Evolutionary conservation across 306 rosid genomes (phyloP).

Genomic region (Astragalus glycyphyllos): DNA sequence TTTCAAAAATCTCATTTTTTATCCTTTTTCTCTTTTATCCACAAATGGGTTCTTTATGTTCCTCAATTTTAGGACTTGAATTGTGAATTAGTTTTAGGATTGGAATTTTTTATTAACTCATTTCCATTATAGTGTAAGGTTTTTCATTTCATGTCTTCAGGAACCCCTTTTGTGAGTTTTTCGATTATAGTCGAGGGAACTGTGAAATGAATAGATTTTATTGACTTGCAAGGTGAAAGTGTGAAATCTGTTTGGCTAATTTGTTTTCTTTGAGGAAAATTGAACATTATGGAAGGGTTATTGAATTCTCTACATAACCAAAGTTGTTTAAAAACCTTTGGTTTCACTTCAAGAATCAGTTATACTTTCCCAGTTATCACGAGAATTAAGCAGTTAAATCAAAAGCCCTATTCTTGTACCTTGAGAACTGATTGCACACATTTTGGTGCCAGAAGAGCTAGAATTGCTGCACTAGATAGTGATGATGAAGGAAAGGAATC

Average conservation of each 20-base stretch:
- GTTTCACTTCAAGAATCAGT: conserved; percentile 46
- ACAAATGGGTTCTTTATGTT: background rate
- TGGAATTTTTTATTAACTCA: conserved; percentile 19
- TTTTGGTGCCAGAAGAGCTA: conserved; percentile 40
- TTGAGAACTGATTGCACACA: conserved; percentile 45
- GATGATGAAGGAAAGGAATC: conserved; percentile 43
- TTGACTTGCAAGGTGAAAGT: conserved; percentile 30
- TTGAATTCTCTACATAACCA: conserved; percentile 56
- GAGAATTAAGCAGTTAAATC: conserved; percentile 41
- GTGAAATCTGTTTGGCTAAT: conserved; percentile 22
- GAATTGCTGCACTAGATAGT: conserved; percentile 35
- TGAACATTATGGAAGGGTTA: conserved; percentile 61
- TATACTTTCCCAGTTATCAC: conserved; percentile 43
- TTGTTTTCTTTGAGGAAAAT: conserved; percentile 21
- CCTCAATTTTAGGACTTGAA: conserved; percentile 6
- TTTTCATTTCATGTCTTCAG: conserved; percentile 31
- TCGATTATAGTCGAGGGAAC: conserved; percentile 19
- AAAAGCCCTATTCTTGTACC: conserved; percentile 27
- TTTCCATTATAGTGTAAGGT: conserved; percentile 21
- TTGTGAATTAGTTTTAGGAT: background rate
- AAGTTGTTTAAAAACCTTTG: conserved; percentile 57
- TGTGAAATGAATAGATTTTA: background rate
- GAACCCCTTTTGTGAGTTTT: conserved; percentile 28
- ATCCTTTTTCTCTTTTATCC: background rate
- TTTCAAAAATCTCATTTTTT: conserved; percentile 20